These are phyloP conservation scores for Podila minutissima DNA, from an alignment of 192 early-diverging fungal genomes.

Conservation along the genomic window DNA sequence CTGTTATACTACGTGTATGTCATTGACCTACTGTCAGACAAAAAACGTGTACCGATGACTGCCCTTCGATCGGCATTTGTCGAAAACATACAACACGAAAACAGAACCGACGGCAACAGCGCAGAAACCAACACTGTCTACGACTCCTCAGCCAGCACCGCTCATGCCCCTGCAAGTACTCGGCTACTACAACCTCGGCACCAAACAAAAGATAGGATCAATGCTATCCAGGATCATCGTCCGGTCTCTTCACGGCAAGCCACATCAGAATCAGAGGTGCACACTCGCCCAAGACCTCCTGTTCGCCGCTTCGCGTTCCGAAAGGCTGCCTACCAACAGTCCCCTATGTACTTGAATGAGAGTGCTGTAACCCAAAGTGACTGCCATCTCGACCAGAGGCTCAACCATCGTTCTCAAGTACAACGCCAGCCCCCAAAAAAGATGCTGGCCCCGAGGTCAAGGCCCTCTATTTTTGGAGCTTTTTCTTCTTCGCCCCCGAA, in stretches of 20 bases:
- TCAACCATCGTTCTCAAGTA: too few species aligned
- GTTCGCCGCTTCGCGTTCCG: neutral
- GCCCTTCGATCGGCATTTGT: too few species aligned
- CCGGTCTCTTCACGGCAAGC: too few species aligned
- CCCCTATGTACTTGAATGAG: neutral
- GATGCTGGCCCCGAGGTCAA: neutral
- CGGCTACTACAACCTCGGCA: neutral
- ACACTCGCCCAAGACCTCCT: neutral
- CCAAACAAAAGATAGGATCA: neutral
- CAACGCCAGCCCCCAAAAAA: neutral
- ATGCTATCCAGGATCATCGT: neutral
- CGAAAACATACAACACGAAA: too few species aligned
- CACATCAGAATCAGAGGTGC: too few species aligned
- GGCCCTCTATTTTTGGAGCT: neutral
- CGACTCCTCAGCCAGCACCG: too few species aligned
- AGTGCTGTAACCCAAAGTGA: neutral
- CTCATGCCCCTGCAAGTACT: neutral
- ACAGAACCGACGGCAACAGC: too few species aligned
- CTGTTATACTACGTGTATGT: too few species aligned
- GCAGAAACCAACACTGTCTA: too few species aligned
- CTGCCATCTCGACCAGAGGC: neutral
- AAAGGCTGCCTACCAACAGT: neutral
- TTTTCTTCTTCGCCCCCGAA: neutral
- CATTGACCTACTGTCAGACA: too few species aligned
- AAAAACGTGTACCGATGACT: too few species aligned